Evolutionary conservation across 768 basidiomycete species (phyloP).

Genomic region (Dioszegia hungarica): DNA sequence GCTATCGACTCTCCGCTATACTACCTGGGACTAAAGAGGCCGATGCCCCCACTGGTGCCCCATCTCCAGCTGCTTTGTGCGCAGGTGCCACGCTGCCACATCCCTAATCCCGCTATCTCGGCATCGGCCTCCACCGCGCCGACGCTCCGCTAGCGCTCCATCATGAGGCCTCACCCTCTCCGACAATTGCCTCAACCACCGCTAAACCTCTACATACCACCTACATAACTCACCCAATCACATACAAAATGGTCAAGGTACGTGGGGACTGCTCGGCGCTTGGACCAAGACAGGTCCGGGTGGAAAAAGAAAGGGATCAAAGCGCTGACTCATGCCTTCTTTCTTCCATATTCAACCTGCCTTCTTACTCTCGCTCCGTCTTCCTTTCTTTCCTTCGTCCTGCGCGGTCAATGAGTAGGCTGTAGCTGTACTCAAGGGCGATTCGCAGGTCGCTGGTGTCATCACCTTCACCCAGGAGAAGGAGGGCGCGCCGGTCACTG

Average conservation of each 20-base stretch:
- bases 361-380: background rate
- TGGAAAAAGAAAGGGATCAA: background rate
- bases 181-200: constrained; percentile 7
- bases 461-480: constrained; percentile 62
- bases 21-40: no score
- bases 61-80: no score
- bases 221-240: constrained; percentile 5
- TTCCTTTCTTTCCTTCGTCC: background rate
- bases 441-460: constrained; percentile 60
- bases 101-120: background rate
- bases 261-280: no score
- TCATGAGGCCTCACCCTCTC: constrained; percentile 13
- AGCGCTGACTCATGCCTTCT: background rate
- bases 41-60: no score
- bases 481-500: constrained; percentile 55
- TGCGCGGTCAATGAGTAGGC: constrained; percentile 51
- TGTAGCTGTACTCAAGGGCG: constrained; percentile 61
- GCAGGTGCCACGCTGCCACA: no score
- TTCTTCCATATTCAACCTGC: background rate
- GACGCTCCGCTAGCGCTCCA: no score
- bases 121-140: no score
- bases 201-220: background rate
- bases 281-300: no score
- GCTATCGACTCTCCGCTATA: no score
- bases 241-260: constrained; percentile 40